Base-by-base conservation (phyloP, 208 protist species). In the Acanthamoeba sp. region DNA sequence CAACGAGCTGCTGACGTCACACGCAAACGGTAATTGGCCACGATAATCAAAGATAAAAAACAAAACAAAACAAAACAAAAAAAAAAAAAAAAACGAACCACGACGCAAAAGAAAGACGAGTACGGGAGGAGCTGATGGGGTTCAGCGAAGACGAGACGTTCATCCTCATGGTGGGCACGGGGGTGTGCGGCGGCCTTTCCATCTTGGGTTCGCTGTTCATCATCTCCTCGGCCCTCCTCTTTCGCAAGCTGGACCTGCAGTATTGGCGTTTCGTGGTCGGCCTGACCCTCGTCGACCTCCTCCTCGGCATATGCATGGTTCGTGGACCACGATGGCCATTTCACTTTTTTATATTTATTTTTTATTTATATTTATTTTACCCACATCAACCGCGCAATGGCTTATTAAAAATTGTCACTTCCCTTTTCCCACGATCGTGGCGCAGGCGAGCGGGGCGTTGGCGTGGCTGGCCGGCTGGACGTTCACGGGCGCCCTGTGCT, bases 121-220 rank as follows among this genome's bases (percentile, higher is more conserved):
- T n/a, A n/a, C n/a, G n/a, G n/a, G n/a, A n/a, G n/a, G n/a, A n/a
- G n/a, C n/a, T n/a, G n/a, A 73, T 73, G 64, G 64, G 64, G n/a
- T 73, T 73, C 29, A 73, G 34, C 34, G 64, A 73, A n/a, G 64
- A 73, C 7, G 64, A 73, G 64, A 73, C 64, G 27, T 73, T 29
- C 64, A 16, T 36, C 64, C 64, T 73, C 64, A 73, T 73, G 64
- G 34, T 73, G 27, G 64, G 64, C 32, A 73, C 64, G 1, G 64
- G 64, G 18, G 34, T 73, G 34, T 18, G 64, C 27, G 64, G 64
- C 64, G 32, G 27, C 64, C 64, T 73, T 36, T 73, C 64, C 34
- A 73, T 73, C 64, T 38, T 73, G 64, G 64, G 64, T n/a, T 73
- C 64, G 27, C 34, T 73, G 7, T 73, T 73, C 64, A 73, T 73